Conservation (phyloP, 202 grass and related monocot species). For the Setaria viridis region DNA sequence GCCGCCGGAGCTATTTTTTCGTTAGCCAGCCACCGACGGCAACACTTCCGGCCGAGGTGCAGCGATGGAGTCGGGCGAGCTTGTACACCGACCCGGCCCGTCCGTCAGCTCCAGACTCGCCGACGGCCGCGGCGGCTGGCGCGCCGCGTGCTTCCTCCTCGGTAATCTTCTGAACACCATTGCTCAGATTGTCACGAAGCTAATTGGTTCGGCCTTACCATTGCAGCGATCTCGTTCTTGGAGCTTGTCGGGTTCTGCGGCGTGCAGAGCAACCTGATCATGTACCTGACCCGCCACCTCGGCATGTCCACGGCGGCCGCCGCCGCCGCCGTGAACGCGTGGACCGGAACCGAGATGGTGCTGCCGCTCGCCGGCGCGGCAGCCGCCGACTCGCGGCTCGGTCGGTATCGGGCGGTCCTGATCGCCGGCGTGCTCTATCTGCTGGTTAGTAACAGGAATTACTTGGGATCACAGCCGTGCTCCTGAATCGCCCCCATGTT, state of each 20-base stretch:
- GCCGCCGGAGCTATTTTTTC: background rate
- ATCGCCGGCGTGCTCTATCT: slow-evolving; percentile 60
- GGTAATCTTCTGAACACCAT: slow-evolving; percentile 24
- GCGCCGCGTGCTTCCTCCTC: slow-evolving; percentile 32
- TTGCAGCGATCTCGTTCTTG: slow-evolving; percentile 59
- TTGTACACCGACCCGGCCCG: slow-evolving; percentile 11
- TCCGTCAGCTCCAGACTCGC: background rate
- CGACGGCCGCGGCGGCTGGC: slow-evolving; percentile 37
- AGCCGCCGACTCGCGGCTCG: slow-evolving; percentile 67
- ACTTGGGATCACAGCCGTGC: background rate
- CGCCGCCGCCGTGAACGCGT: slow-evolving; percentile 58
- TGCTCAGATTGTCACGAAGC: background rate
- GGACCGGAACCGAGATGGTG: slow-evolving; percentile 48
- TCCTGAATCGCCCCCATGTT: background rate
- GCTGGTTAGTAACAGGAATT: slow-evolving; percentile 39
- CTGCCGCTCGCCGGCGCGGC: slow-evolving; percentile 67
- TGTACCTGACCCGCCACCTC: slow-evolving; percentile 72
- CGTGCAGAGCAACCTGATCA: slow-evolving; percentile 69
- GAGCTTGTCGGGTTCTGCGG: slow-evolving; percentile 63
- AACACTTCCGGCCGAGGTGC: background rate
- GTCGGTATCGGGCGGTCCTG: slow-evolving; percentile 55
- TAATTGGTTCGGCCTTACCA: background rate
- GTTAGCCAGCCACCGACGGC: background rate
- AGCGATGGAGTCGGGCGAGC: slow-evolving; percentile 53
- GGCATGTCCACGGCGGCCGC: slow-evolving; percentile 57